Evolutionary conservation across 352 stramenopile species (phyloP), one percentile per base, ranked within the genome.

Genomic region (Salisapilia sapeloensis): DNA sequence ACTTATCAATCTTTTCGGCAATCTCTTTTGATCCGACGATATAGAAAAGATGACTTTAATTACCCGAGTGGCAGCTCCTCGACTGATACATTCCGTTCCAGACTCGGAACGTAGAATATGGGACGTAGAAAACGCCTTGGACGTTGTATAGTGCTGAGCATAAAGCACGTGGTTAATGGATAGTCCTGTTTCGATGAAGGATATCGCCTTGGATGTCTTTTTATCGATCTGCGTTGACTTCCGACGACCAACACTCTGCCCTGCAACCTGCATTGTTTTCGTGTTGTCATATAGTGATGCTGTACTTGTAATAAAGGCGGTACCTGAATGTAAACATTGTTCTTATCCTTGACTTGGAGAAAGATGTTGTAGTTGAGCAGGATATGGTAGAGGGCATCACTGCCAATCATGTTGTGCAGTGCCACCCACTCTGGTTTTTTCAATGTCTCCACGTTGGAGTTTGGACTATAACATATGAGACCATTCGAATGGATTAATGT

Each of bases 91-190:
- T 7, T 44, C 46, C 10, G 29, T 13, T 12, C 19, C 19, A 16
- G 29, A 10, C 19, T 42, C 30, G 18, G 7, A 17, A 11, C 8
- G 11, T 14, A 81, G 33, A 4, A 49, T 29, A 24, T 77, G 41
- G 0, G 56, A 60, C 4, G 14, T 48, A 6, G 44, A 28, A 22
- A 74, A 77, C 2, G 65, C 25, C 7, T 40, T 34, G n/a, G 56
- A 48, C 37, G 43, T 48, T 17, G 36, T 42, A 14, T 60, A 58
- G 27, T 54, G 47, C 2, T 60, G 49, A 6, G 64, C 57, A 37
- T 81, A 84, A 29, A 84, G 53, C 12, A 76, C 57, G 3, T 64
- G 38, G 16, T 81, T 81, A 33, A 81, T 75, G 6, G 63, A 72
- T 1, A 63, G 35, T 19, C 13, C 19, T 14, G n/a, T 33, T 33